Base-by-base conservation (phyloP, 257 asterid genomes). In the Orobanche coerulescens region DNA sequence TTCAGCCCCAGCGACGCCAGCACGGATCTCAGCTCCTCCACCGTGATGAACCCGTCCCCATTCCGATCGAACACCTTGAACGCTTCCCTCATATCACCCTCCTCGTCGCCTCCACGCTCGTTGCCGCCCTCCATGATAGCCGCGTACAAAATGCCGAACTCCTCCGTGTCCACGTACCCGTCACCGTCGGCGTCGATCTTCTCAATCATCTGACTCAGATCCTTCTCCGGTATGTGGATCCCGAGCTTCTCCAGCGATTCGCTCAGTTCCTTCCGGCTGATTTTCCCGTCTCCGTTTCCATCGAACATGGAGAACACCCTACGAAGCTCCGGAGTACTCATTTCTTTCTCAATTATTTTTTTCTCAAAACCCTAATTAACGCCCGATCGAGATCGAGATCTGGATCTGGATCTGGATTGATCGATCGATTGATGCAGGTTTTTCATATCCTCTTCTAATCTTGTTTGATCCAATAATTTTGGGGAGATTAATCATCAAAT, bases 351-450 rank as follows among this genome's bases (percentile, higher is more conserved):
- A n/a, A n/a, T n/a, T n/a, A n/a, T n/a, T n/a, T n/a, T n/a, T n/a
- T n/a, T n/a, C n/a, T n/a, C n/a, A n/a, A n/a, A n/a, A 91, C 95
- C 2, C 85, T 91, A 8, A 92, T 91, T 61, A 86, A 78, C 73
- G 96, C 97, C 5, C n/a, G n/a, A n/a, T n/a, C n/a, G n/a, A n/a
- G n/a, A n/a, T n/a, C n/a, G n/a, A n/a, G n/a, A n/a, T n/a, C n/a
- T n/a, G n/a, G n/a, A n/a, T n/a, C n/a, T n/a, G n/a, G n/a, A n/a
- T n/a, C n/a, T n/a, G n/a, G n/a, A n/a, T n/a, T n/a, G n/a, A n/a
- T n/a, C n/a, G n/a, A n/a, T n/a, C n/a, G n/a, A n/a, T n/a, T n/a
- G n/a, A n/a, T n/a, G n/a, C n/a, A n/a, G n/a, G n/a, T n/a, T n/a
- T n/a, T n/a, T n/a, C n/a, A n/a, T n/a, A n/a, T n/a, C n/a, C n/a